Percentiles rank a stretch among this genome's conserved stretches.
Conservation (phyloP, 2,329 filamentous ascomycete genomes). For the Diplodia mutila region DNA sequence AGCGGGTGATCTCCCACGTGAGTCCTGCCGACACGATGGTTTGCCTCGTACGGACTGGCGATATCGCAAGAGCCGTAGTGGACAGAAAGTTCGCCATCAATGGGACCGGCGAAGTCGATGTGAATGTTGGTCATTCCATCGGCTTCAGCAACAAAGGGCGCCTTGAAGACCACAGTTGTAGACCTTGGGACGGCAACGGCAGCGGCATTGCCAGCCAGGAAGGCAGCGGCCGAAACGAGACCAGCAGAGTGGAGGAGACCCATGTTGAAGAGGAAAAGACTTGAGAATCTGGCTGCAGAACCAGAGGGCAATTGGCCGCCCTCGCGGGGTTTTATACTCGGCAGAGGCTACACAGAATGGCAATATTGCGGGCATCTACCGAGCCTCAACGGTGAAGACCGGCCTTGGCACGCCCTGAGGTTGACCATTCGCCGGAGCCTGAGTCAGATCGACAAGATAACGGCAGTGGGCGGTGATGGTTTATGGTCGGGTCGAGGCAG, state of each 20-base stretch:
- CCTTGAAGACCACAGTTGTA: constrained; percentile 26
- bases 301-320: background rate
- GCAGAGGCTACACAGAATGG: background rate
- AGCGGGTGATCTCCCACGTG: constrained; percentile 32
- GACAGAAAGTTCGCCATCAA: constrained; percentile 33
- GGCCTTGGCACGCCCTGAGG: constrained; percentile 13
- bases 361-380: background rate
- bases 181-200: constrained; percentile 19
- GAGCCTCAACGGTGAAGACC: constrained; percentile 5
- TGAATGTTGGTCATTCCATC: constrained; percentile 32
- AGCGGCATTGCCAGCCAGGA: constrained; percentile 7
- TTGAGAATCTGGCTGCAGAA: constrained; percentile 6
- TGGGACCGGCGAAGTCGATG: constrained; percentile 29
- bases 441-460: constrained; percentile 24
- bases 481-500: background rate
- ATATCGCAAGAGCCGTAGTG: constrained; percentile 32
- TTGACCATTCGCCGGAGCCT: background rate
- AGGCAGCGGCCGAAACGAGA: constrained; percentile 2
- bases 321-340: constrained; percentile 10
- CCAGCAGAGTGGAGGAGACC: constrained; percentile 8
- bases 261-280: constrained; percentile 3
- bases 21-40: constrained; percentile 32
- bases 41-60: constrained; percentile 3
- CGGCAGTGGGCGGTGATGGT: background rate
- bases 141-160: constrained; percentile 29